Conservation (phyloP, 768 basidiomycete genomes). For the Mycena olivaceomarginata region DNA sequence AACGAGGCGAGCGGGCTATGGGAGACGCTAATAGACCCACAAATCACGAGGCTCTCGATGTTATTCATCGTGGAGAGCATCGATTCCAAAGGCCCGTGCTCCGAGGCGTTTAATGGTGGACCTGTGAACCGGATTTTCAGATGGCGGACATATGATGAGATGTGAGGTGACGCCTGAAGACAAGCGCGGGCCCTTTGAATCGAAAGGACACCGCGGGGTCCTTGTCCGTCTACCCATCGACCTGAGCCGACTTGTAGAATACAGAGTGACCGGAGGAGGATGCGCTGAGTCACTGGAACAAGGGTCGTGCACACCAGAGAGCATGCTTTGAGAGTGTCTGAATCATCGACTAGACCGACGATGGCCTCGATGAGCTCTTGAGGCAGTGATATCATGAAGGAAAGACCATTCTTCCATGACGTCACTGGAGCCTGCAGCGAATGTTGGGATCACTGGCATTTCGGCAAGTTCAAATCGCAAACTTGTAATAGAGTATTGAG, state of each 20-base stretch:
- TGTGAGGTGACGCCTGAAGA: neutral
- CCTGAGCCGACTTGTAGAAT: slow-evolving; percentile 7
- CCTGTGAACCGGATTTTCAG: neutral
- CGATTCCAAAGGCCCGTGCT: neutral
- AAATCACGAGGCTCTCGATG: neutral
- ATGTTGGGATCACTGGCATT: too few relatives aligned
- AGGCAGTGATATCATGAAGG: neutral
- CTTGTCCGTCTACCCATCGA: neutral
- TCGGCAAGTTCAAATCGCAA: too few relatives aligned
- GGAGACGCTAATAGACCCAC: neutral
- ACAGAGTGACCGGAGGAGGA: slow-evolving; percentile 1
- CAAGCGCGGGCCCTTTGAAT: neutral
- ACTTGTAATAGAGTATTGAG: too few relatives aligned
- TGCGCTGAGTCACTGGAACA: slow-evolving; percentile 1
- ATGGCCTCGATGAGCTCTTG: slow-evolving; percentile 18
- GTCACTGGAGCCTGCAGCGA: too few relatives aligned
- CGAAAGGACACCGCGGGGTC: neutral
- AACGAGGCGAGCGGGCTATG: neutral
- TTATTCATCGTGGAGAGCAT: neutral
- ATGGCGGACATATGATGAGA: neutral
- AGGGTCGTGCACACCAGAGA: slow-evolving; percentile 4
- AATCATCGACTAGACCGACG: slow-evolving; percentile 16
- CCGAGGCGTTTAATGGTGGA: neutral
- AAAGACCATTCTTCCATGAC: too few relatives aligned
- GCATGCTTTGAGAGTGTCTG: slow-evolving; percentile 3